Evolutionary conservation across 257 asterid species (phyloP).

Genomic region (Knoxia roxburghii): DNA sequence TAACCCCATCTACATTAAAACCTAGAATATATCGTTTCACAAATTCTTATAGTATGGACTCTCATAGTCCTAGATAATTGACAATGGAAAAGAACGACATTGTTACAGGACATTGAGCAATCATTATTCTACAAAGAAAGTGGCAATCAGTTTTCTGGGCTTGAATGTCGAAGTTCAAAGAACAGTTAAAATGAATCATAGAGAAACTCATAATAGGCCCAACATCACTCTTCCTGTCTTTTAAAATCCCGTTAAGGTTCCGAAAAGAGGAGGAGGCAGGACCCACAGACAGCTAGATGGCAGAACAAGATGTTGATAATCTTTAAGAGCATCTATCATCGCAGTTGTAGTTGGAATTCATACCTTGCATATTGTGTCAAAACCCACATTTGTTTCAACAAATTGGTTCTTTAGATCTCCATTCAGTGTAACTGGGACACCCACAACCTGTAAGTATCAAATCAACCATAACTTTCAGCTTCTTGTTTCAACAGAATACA

Average conservation of each 20-base stretch:
- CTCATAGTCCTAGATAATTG: too few relatives aligned
- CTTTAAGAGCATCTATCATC: background rate
- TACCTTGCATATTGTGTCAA: constrained; percentile 61
- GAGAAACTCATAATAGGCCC: background rate
- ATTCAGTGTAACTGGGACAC: constrained; percentile 48
- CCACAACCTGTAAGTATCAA: constrained; percentile 33
- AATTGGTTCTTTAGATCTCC: constrained; percentile 54
- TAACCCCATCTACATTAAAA: background rate
- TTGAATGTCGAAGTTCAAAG: background rate
- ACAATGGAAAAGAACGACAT: background rate
- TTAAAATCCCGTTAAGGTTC: background rate
- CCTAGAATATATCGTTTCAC: background rate
- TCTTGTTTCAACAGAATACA: background rate
- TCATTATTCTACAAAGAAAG: background rate
- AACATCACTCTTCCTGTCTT: background rate
- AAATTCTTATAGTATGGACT: background rate
- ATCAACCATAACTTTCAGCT: background rate
- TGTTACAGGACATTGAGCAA: background rate
- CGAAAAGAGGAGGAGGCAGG: background rate
- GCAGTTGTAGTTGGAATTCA: background rate
- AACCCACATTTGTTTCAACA: constrained; percentile 51
- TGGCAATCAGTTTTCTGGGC: background rate
- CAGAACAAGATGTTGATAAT: background rate
- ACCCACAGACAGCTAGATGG: background rate
- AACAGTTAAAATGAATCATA: background rate